Percentiles rank a stretch among this genome's conserved stretches.
These are phyloP conservation scores for Heliocybe sulcata DNA, from an alignment of 1,284 basidiomycete genomes.

Conservation along the genomic window DNA sequence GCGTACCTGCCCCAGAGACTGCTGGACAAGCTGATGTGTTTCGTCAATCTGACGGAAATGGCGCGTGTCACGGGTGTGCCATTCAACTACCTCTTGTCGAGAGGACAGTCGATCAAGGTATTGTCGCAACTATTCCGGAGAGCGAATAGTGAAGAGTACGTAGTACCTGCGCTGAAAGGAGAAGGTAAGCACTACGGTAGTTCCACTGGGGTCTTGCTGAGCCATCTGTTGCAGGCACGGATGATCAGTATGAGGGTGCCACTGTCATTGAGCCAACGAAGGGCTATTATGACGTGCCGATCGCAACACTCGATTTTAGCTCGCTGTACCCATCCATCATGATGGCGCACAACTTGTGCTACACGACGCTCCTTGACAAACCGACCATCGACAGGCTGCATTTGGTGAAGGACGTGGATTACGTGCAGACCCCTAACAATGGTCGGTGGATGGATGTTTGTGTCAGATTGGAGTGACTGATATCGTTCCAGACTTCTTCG, in stretches of 20 bases:
- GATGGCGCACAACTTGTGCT: slow-evolving; percentile 98
- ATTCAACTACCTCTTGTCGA: slow-evolving; percentile 87
- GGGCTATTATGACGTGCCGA: slow-evolving; percentile 91
- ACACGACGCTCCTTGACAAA: slow-evolving; percentile 86
- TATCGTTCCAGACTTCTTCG: slow-evolving; percentile 69
- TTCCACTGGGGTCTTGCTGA: slow-evolving; percentile 1
- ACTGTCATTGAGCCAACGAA: slow-evolving; percentile 94
- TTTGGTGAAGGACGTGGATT: slow-evolving; percentile 82
- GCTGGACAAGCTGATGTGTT: slow-evolving; percentile 95
- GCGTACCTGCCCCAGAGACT: slow-evolving; percentile 92
- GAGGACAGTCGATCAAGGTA: slow-evolving; percentile 96
- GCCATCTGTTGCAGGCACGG: slow-evolving; percentile 47
- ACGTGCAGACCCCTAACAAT: slow-evolving; percentile 87
- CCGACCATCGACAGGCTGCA: slow-evolving; percentile 67
- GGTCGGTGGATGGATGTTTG: slow-evolving; percentile 39
- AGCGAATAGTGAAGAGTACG: slow-evolving; percentile 82
- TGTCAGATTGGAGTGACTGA: neutral
- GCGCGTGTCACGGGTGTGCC: slow-evolving; percentile 96
- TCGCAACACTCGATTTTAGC: slow-evolving; percentile 95
- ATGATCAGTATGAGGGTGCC: slow-evolving; percentile 95
- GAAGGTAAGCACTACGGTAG: slow-evolving; percentile 48
- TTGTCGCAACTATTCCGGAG: slow-evolving; percentile 88
- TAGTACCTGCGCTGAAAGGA: slow-evolving; percentile 76
- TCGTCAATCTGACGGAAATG: slow-evolving; percentile 96
- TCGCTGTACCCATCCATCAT: slow-evolving; percentile 98